A percentile compares a stretch with the other conserved stretches of the same genome.
phyloP scores from a whole-genome alignment of 768 basidiomycete species.

The Termitomyces sp. region DNA sequence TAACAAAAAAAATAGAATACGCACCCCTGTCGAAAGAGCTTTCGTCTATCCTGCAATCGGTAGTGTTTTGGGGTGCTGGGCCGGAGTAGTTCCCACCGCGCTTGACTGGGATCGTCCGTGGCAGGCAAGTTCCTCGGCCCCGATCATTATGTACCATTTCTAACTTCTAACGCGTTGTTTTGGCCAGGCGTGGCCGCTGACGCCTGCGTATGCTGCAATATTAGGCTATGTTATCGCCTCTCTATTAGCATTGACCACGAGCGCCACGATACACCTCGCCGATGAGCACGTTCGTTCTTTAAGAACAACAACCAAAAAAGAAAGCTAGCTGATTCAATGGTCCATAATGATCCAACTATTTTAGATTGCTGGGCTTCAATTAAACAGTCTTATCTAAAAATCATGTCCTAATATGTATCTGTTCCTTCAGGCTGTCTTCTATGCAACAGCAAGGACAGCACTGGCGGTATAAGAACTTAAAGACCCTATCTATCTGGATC shows the following conservation, averaged over 20 bases:
- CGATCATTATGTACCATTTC: neutral
- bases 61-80: conserved; percentile 72
- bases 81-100: conserved; percentile 79
- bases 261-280: conserved; percentile 32
- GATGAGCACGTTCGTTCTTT: conserved; percentile 31
- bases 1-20: conserved; percentile 32
- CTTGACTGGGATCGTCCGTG: conserved; percentile 98
- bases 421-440: conserved; percentile 1
- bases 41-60: conserved; percentile 79
- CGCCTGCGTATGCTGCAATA: conserved; percentile 70
- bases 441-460: neutral
- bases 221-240: conserved; percentile 64
- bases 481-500: no score
- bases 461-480: neutral
- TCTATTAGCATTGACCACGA: conserved; percentile 48
- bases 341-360: neutral
- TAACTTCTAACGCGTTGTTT: neutral
- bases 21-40: conserved; percentile 70
- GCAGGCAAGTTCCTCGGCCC: conserved; percentile 63
- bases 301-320: conserved; percentile 9
- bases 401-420: neutral
- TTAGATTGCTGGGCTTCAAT: neutral
- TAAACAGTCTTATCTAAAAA: neutral
- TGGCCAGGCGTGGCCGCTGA: conserved; percentile 76
- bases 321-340: conserved; percentile 9